Evolutionary conservation across 768 basidiomycete species (phyloP).

Genomic region (Psilocybe tampanensis): DNA sequence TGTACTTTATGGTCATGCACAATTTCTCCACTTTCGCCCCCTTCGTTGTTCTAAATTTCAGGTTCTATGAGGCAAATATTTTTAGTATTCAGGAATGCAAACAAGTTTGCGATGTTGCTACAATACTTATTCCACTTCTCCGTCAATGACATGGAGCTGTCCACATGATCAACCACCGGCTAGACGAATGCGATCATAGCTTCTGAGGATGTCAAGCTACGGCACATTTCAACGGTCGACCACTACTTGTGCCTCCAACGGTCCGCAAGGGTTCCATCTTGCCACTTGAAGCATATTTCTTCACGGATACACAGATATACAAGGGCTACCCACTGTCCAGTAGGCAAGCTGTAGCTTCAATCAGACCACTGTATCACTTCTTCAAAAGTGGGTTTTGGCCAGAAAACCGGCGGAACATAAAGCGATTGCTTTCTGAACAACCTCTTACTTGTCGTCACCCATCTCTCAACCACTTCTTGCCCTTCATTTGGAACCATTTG

Average conservation of each 20-base stretch:
- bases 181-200: neutral
- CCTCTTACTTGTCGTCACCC: neutral
- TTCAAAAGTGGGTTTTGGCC: no score
- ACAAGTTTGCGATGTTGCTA: neutral
- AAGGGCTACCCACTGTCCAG: no score
- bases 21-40: neutral
- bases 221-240: neutral
- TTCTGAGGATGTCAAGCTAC: neutral
- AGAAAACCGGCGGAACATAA: no score
- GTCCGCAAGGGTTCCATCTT: neutral
- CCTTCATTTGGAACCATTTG: neutral
- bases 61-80: no score
- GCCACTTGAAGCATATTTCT: neutral
- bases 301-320: neutral
- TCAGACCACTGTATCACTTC: no score
- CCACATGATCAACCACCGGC: neutral
- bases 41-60: neutral
- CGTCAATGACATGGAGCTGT: neutral
- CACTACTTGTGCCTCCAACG: neutral
- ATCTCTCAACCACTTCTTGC: neutral
- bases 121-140: neutral
- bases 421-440: no score
- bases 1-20: neutral
- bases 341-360: no score
- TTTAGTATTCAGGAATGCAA: neutral